Base-by-base conservation (phyloP, 805 yeast species). In the Yamadazyma laniorum region DNA sequence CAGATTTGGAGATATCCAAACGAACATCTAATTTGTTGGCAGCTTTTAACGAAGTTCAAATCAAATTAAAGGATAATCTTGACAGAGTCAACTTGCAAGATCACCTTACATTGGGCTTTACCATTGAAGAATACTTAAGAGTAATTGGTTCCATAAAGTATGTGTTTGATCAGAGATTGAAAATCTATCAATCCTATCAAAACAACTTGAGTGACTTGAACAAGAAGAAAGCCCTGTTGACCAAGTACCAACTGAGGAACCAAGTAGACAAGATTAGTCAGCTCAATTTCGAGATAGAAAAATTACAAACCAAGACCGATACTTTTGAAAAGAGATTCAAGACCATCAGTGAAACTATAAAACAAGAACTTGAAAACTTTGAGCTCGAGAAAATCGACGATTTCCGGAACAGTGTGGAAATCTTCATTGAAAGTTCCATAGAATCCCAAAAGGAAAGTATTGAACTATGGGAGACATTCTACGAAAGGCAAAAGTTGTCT, bases 391-490 rank as follows among this genome's bases (percentile, higher is more conserved):
- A 82, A 51, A 74, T 87, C 25, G 79, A 76, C 26, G 98, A 90
- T 51, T 88, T 91, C 61, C 77, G 96, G 55, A 85, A 85, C 52
- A 77, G 89, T 45, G 85, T 91, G 36, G 99, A 93, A 61, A 82
- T 91, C 9, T 90, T 81, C 52, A 75, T 95, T 56, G 98, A 93
- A 59, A 79, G 93, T 36, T 77, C 93, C 17, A 85, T 90, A 38
- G 99, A 93, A 61, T 74, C 89, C 22, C 99, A 93, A 61, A 93
- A 93, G 63, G 96, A 89, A 58, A 80, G 84, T 22, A 85, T 85
- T 42, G 95, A 85, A 55, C 59, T 82, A n/a, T 85, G 91, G 87
- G 93, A 85, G 58, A 80, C 89, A 0, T 93, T 91, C 55, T 89
- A 88, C 55, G 86, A 82, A 45, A 52, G 66, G 12, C 69, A 67